These are phyloP conservation scores for Puccinellia tenuiflora DNA, from an alignment of 176 grass and related monocot genomes.

Conservation along the genomic window DNA sequence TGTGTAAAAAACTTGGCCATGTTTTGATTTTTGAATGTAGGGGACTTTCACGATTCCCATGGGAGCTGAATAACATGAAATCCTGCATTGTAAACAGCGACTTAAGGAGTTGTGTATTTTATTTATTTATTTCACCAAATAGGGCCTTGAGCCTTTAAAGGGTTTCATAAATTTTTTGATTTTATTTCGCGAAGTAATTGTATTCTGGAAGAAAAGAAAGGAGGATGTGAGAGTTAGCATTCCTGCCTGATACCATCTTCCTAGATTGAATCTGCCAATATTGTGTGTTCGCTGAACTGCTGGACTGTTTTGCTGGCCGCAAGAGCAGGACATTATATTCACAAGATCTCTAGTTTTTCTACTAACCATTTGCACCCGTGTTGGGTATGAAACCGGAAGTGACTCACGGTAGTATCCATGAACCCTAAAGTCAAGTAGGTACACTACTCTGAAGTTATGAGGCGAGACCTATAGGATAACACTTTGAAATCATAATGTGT, in stretches of 20 bases:
- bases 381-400: background rate
- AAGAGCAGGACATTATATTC: constrained; percentile 28
- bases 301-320: constrained; percentile 38
- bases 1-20: background rate
- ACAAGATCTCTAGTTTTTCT: background rate
- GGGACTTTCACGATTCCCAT: background rate
- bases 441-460: background rate
- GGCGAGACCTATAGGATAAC: background rate
- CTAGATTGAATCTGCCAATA: constrained; percentile 45
- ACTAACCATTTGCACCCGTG: background rate
- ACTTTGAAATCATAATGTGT: background rate
- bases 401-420: background rate
- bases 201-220: constrained; percentile 62
- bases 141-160: background rate
- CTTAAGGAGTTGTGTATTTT: background rate
- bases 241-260: constrained; percentile 60
- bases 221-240: constrained; percentile 40
- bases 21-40: background rate
- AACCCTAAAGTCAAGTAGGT: background rate
- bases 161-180: background rate
- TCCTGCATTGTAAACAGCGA: background rate
- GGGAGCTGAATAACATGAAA: background rate
- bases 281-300: constrained; percentile 39
- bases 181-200: background rate
- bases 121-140: background rate